These are phyloP conservation scores for Maudiozyma saulgeensis DNA, from an alignment of 805 yeast species.

Conservation along the genomic window DNA sequence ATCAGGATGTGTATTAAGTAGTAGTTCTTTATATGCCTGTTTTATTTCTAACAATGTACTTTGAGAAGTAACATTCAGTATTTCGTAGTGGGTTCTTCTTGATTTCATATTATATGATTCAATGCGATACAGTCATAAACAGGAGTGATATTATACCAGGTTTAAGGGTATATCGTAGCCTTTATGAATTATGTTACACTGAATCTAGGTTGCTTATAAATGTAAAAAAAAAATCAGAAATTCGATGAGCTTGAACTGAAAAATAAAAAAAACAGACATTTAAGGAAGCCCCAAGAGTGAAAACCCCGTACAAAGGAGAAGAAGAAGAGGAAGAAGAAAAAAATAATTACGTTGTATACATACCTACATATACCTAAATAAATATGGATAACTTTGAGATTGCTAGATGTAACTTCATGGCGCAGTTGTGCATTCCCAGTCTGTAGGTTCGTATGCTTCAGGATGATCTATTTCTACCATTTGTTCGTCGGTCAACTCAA, in stretches of 20 bases:
- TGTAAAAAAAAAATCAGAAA: not conserved
- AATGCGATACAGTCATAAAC: too few species aligned
- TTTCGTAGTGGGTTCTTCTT: slow-evolving; percentile 39
- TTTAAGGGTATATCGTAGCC: too few species aligned
- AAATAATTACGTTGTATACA: too few species aligned
- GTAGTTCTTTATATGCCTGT: slow-evolving; percentile 50
- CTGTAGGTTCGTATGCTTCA: slow-evolving; percentile 57
- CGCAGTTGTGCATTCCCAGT: slow-evolving; percentile 64
- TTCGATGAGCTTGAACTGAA: not conserved
- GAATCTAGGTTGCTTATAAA: not conserved
- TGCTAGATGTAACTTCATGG: slow-evolving; percentile 25
- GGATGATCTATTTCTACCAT: slow-evolving; percentile 38
- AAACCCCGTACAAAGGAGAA: too few species aligned
- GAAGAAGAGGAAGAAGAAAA: too few species aligned
- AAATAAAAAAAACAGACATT: not conserved
- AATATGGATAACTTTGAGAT: not conserved
- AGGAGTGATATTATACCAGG: too few species aligned
- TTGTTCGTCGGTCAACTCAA: slow-evolving; percentile 37
- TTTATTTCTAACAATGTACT: slow-evolving; percentile 39
- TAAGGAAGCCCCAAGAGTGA: too few species aligned
- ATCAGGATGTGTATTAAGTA: slow-evolving; percentile 74
- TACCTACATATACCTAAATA: not conserved
- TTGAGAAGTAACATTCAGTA: slow-evolving; percentile 41
- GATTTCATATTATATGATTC: not conserved
- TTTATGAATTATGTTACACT: not conserved